Base-by-base conservation (phyloP, 2,329 filamentous ascomycete genomes). In the Penicillium sp. region DNA sequence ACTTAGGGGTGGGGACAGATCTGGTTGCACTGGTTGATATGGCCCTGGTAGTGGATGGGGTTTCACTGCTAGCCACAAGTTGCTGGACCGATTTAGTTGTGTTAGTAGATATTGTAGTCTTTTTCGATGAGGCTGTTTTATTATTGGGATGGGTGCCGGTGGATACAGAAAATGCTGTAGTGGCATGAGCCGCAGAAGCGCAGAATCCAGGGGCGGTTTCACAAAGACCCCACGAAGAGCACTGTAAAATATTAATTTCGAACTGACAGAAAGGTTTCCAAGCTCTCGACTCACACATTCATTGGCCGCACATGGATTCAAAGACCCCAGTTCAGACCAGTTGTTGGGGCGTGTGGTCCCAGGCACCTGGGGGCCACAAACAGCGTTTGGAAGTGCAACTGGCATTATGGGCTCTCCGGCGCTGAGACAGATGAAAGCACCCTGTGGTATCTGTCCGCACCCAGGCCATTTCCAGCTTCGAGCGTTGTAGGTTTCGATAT, bases 331-430 rank as follows among this genome's bases (percentile, higher is more conserved):
- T 5, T 68, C 62, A 3, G 60, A 72, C 18, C 69, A 72, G 20
- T 65, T 60, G 0, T 65, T 18, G 0, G 77, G 73, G 9, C 61
- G 46, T 14, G 62, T 50, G 0, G 78, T 79, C 2, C 76, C 75
- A 4, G 73, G 72, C 1, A 75, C 70, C 44, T 75, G 70, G 1
- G 80, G 81, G 0, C 81, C 80, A 63, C 81, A 81, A 1, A 74
- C 59, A 8, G 75, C 74, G 49, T 77, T 74, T 2, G 66, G 38
- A 9, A 77, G 61, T 0, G 67, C 53, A 0, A 72, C 68, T 5
- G 79, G 79, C 65, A 80, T 71, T 1, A 76, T 73, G 3, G 78
- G 70, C 6, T 56, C 59, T 2, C 78, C 78, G 0, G 60, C 52
- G 56, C 74, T 76, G 0, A 80, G 53, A 50, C 78, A 81, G 7